A percentile compares a stretch with the other conserved stretches of the same genome.
phyloP scores from a whole-genome alignment of 2,329 filamentous ascomycete species.

The Calonectria pseudoturangicola region DNA sequence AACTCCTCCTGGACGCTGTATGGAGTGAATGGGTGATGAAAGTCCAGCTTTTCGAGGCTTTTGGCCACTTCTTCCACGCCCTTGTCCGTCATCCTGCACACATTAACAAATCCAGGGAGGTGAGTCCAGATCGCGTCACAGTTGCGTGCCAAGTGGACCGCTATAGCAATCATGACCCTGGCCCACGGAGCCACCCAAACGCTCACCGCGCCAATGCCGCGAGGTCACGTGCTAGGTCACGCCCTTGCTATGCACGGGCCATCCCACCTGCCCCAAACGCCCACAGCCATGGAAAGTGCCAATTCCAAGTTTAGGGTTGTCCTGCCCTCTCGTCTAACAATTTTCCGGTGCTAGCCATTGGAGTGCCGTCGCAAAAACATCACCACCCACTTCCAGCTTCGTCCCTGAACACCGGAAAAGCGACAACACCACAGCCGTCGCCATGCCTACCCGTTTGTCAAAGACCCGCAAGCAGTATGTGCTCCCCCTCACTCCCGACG shows the following conservation, averaged over 20 bases:
- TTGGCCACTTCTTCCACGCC: constrained; percentile 46
- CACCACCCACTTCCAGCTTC: constrained; percentile 60
- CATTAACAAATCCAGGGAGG: constrained; percentile 10
- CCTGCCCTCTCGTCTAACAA: constrained; percentile 65
- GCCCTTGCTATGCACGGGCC: constrained; percentile 27
- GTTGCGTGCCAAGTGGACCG: constrained; percentile 25
- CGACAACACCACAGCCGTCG: constrained; percentile 69
- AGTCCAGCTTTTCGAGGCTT: constrained; percentile 70
- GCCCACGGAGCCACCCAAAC: constrained; percentile 46
- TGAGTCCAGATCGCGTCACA: constrained; percentile 9
- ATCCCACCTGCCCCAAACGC: constrained; percentile 1
- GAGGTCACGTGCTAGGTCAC: constrained; percentile 57
- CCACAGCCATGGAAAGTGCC: constrained; percentile 15
- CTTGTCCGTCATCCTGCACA: constrained; percentile 47
- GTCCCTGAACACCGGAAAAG: constrained; percentile 63
- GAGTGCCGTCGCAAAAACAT: constrained; percentile 62
- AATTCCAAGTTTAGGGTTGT: constrained; percentile 60
- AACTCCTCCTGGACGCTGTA: constrained; percentile 93
- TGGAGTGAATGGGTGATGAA: constrained; percentile 90
- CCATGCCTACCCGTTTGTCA: constrained; percentile 84
- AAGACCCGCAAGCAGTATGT: constrained; percentile 88
- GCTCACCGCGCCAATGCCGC: constrained; percentile 48
- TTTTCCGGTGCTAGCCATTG: constrained; percentile 58
- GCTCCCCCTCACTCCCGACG: constrained; percentile 46
- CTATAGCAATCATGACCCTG: constrained; percentile 29